A percentile compares a stretch with the other conserved stretches of the same genome.
phyloP scores from a whole-genome alignment of 2,329 filamentous ascomycete genomes.

The Cercospora citrullina region DNA sequence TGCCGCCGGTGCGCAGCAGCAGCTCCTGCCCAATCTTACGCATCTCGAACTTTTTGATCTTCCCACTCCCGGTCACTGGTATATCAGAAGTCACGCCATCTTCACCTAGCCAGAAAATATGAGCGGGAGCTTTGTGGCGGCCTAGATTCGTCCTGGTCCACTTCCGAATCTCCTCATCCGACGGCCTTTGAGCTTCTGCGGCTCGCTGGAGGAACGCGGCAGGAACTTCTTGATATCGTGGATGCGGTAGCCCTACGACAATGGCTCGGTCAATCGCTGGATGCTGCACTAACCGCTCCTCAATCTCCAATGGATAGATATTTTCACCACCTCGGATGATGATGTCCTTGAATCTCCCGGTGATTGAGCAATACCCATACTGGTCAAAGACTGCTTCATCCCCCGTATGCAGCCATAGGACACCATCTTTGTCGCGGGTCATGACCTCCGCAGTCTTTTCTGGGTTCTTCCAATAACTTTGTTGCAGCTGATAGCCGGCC shows the following conservation, averaged over 20 bases:
- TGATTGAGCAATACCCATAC: conserved; percentile 44
- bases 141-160: conserved; percentile 21
- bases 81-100: conserved; percentile 40
- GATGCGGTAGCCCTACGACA: conserved; percentile 36
- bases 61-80: conserved; percentile 48
- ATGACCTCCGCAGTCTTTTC: conserved; percentile 73
- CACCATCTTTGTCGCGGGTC: conserved; percentile 47
- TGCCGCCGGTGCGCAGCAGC: conserved; percentile 21
- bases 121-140: conserved; percentile 57
- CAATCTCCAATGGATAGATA: conserved; percentile 47
- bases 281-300: conserved; percentile 35
- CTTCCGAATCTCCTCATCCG: conserved; percentile 16
- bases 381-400: conserved; percentile 55
- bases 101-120: conserved; percentile 74
- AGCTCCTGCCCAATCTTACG: conserved; percentile 21
- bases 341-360: conserved; percentile 38
- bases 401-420: conserved; percentile 66
- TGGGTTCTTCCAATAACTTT: conserved; percentile 64
- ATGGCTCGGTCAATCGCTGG: conserved; percentile 32
- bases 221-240: conserved; percentile 36
- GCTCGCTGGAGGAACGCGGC: conserved; percentile 39
- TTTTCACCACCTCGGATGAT: conserved; percentile 64
- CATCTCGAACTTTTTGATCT: conserved; percentile 48
- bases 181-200: conserved; percentile 14
- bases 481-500: conserved; percentile 72